These are phyloP conservation scores for Xerocomellus chrysenteron DNA, from an alignment of 768 basidiomycete genomes.

Conservation along the genomic window DNA sequence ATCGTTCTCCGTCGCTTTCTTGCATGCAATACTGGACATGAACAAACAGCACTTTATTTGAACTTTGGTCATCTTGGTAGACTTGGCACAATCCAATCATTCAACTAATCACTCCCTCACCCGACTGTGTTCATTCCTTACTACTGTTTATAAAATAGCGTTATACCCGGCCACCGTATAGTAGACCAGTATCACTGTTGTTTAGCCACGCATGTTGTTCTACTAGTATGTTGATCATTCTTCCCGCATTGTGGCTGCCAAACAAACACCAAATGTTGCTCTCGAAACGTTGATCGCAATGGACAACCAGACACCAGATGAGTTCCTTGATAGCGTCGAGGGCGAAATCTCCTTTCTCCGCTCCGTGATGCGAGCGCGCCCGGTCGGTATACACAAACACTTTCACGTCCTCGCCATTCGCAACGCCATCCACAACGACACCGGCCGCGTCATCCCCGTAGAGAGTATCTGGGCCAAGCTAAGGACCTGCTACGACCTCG, in stretches of 20 bases:
- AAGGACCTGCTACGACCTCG: slow-evolving; percentile 67
- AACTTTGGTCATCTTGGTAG: slow-evolving; percentile 19
- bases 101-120: slow-evolving; percentile 17
- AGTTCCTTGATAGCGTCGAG: slow-evolving; percentile 67
- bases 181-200: slow-evolving; percentile 17
- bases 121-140: slow-evolving; percentile 24
- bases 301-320: slow-evolving; percentile 31
- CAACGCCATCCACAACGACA: slow-evolving; percentile 69
- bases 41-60: slow-evolving; percentile 9
- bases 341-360: slow-evolving; percentile 88
- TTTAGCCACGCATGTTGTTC: slow-evolving; percentile 24
- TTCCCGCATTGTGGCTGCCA: slow-evolving; percentile 16
- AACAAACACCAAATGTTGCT: slow-evolving; percentile 16
- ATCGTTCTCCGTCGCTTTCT: slow-evolving; percentile 15
- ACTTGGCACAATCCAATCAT: slow-evolving; percentile 12
- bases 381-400: slow-evolving; percentile 79
- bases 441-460: slow-evolving; percentile 55
- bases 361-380: slow-evolving; percentile 76
- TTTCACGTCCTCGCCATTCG: slow-evolving; percentile 80
- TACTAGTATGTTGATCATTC: slow-evolving; percentile 6
- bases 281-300: slow-evolving; percentile 9
- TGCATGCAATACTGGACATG: slow-evolving; percentile 25
- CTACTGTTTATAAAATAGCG: slow-evolving; percentile 26
- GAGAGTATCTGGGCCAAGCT: slow-evolving; percentile 79
- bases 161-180: slow-evolving; percentile 25